phyloP scores from a whole-genome alignment of 768 basidiomycete genomes.

The Leccinellum albellum region DNA sequence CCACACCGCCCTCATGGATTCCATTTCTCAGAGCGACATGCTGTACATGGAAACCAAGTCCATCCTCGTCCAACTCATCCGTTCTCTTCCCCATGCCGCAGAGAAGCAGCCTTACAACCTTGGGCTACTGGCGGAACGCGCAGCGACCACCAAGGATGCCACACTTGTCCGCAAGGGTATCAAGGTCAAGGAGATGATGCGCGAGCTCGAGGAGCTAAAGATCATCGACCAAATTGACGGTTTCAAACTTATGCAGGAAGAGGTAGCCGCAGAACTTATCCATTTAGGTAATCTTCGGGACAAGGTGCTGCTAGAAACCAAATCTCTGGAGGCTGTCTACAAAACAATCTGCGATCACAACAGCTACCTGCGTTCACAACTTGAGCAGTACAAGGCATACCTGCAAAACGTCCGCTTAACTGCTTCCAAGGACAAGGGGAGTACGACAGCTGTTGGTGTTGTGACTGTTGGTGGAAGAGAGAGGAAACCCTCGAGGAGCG shows the following conservation, averaged over 20 bases:
- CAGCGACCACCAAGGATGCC: constrained; percentile 96
- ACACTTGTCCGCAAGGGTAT: constrained; percentile 94
- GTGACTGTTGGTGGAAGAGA: constrained; percentile 96
- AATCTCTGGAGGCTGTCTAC: constrained; percentile 93
- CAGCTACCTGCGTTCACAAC: constrained; percentile 90
- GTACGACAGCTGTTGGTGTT: constrained; percentile 86
- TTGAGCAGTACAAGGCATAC: constrained; percentile 99
- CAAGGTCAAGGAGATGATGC: constrained; percentile 99
- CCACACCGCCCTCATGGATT: constrained; percentile 94
- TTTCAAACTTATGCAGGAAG: constrained; percentile 95
- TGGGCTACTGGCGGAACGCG: constrained; percentile 83
- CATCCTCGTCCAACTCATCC: constrained; percentile 95
- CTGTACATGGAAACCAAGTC: constrained; percentile 99
- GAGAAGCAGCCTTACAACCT: constrained; percentile 91
- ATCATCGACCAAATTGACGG: constrained; percentile 80
- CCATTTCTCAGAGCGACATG: constrained; percentile 96
- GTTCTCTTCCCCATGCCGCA: constrained; percentile 81
- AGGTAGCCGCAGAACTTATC: constrained; percentile 90
- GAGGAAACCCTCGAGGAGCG: constrained; percentile 83
- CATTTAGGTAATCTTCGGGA: constrained; percentile 96
- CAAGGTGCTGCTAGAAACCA: constrained; percentile 90
- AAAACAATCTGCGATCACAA: constrained; percentile 99
- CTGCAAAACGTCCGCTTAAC: constrained; percentile 94
- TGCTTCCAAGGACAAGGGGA: constrained; percentile 83
- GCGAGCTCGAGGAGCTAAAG: constrained; percentile 88